These are phyloP conservation scores for Solanum chacoense DNA, from an alignment of 305 asterid species.

Conservation along the genomic window DNA sequence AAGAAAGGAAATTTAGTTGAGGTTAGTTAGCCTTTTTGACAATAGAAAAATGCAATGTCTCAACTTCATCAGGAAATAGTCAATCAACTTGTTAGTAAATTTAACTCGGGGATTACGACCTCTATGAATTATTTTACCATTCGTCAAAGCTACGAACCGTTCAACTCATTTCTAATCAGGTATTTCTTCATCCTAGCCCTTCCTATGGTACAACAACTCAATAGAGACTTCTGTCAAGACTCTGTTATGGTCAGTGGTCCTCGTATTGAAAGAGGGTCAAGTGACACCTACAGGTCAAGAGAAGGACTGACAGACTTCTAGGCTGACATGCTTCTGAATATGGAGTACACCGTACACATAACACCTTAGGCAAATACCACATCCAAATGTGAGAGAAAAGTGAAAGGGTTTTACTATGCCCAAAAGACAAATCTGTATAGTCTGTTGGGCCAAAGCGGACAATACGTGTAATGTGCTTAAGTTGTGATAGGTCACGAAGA, in stretches of 20 bases:
- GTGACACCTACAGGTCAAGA: not conserved
- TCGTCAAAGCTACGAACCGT: not conserved
- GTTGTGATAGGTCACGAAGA: not conserved
- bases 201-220: not conserved
- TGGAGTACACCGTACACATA: not conserved
- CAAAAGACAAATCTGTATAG: not conserved
- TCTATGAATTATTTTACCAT: not conserved
- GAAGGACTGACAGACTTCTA: not conserved
- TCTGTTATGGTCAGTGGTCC: not conserved
- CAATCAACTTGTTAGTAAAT: not conserved
- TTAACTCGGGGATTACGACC: not conserved
- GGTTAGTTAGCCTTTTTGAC: not conserved
- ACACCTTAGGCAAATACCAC: not conserved
- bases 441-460: not conserved
- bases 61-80: not conserved
- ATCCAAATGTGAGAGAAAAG: not conserved
- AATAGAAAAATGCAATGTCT: not conserved
- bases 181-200: not conserved
- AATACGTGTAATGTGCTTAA: not conserved
- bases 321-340: not conserved
- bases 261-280: not conserved
- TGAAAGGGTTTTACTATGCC: not conserved
- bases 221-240: not conserved
- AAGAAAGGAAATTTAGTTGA: not conserved
- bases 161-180: not conserved